These are phyloP conservation scores for Ganoderma sinense DNA, from an alignment of 1,284 basidiomycete species.

Conservation along the genomic window DNA sequence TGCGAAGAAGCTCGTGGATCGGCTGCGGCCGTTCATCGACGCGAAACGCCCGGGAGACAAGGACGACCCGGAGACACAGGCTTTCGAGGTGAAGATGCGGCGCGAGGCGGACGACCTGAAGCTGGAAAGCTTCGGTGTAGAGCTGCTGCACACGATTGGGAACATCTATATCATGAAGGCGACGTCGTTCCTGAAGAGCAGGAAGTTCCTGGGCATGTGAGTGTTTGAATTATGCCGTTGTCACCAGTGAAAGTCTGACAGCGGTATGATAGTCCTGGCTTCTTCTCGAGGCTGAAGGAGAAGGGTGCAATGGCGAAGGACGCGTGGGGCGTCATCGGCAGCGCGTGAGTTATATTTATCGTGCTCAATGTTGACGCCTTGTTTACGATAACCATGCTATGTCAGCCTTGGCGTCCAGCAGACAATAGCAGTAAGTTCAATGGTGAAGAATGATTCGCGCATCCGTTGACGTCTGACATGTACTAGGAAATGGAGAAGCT, in stretches of 20 bases:
- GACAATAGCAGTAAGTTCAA: constrained; percentile 50
- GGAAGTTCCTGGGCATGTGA: constrained; percentile 90
- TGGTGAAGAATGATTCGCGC: constrained; percentile 2
- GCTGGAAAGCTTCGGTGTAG: constrained; percentile 97
- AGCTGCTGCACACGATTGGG: constrained; percentile 89
- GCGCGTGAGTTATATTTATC: constrained; percentile 68
- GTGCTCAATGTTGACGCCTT: background rate
- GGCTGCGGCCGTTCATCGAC: constrained; percentile 89
- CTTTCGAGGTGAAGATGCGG: constrained; percentile 82
- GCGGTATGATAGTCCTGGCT: constrained; percentile 75
- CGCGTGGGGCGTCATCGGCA: constrained; percentile 92
- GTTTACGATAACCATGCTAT: background rate
- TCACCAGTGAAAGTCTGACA: background rate
- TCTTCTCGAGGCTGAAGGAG: constrained; percentile 95
- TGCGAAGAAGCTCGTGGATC: constrained; percentile 80
- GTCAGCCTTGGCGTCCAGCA: constrained; percentile 74
- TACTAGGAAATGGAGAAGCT: constrained; percentile 88
- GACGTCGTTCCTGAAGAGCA: constrained; percentile 90
- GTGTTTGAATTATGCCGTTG: constrained; percentile 38
- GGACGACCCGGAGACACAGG: constrained; percentile 84
- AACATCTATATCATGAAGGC: constrained; percentile 94
- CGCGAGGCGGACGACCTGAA: constrained; percentile 96
- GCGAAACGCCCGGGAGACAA: constrained; percentile 88
- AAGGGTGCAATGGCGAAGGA: constrained; percentile 94
- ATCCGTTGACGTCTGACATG: constrained; percentile 43